Evolutionary conservation across 2,329 filamentous ascomycete genomes (phyloP).

Genomic region (Orbilia quercus): DNA sequence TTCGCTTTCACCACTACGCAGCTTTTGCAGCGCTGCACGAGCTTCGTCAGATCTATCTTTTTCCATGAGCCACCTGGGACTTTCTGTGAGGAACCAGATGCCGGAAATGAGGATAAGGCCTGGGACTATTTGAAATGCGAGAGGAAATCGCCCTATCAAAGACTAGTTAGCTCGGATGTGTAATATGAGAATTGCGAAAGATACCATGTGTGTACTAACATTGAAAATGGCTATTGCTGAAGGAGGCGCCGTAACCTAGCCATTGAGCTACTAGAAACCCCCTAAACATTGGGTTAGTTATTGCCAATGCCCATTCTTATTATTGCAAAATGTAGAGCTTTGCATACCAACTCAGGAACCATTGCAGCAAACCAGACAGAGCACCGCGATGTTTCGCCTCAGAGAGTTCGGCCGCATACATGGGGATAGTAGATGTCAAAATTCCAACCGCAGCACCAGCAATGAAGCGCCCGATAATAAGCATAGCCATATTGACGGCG

Average conservation of each 20-base stretch:
- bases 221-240: constrained; percentile 62
- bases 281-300: constrained; percentile 5
- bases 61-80: constrained; percentile 63
- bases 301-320: constrained; percentile 54
- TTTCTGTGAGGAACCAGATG: constrained; percentile 62
- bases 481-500: constrained; percentile 70
- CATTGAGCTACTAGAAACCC: constrained; percentile 59
- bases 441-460: constrained; percentile 71
- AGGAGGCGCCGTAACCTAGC: constrained; percentile 67
- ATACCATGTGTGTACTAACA: too few relatives aligned
- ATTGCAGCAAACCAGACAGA: constrained; percentile 54
- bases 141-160: constrained; percentile 63
- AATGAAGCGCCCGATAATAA: constrained; percentile 70
- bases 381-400: constrained; percentile 61
- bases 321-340: constrained; percentile 31
- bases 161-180: background rate
- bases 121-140: constrained; percentile 66
- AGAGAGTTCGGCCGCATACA: constrained; percentile 74
- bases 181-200: too few relatives aligned
- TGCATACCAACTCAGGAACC: constrained; percentile 41
- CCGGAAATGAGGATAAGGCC: constrained; percentile 64
- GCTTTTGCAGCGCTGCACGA: constrained; percentile 66
- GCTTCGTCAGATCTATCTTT: constrained; percentile 67
- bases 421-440: constrained; percentile 71
- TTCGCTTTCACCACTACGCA: constrained; percentile 69